Conservation (phyloP, 371 early-diverging fungal species). For the Choanephora cucurbitarum region DNA sequence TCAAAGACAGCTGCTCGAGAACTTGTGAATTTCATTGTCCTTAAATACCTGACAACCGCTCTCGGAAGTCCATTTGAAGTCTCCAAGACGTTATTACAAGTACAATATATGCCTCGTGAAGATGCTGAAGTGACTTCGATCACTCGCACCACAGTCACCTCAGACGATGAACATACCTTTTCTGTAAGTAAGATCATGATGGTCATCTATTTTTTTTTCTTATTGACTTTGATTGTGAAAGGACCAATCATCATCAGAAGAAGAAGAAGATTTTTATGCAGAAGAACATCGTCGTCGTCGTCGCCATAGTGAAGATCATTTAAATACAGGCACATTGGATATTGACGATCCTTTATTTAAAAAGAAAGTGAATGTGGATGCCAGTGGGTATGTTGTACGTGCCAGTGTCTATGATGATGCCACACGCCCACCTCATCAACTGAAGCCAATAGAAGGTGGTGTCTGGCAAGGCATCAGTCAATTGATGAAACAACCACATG, state of each 20-base stretch:
- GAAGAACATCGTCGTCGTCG: slow-evolving; percentile 16
- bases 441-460: slow-evolving; percentile 62
- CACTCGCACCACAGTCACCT: slow-evolving; percentile 5
- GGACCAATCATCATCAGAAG: slow-evolving; percentile 36
- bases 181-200: too few species aligned
- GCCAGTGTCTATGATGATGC: slow-evolving; percentile 60
- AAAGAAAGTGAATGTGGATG: slow-evolving; percentile 44
- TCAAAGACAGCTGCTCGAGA: slow-evolving; percentile 58
- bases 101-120: slow-evolving; percentile 77
- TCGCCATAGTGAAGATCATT: slow-evolving; percentile 15
- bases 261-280: slow-evolving; percentile 38
- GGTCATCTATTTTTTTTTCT: neutral
- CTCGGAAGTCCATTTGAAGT: slow-evolving; percentile 76
- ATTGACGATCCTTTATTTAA: slow-evolving; percentile 44
- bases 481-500: slow-evolving; percentile 61
- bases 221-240: slow-evolving; percentile 9
- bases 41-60: slow-evolving; percentile 69
- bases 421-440: slow-evolving; percentile 63
- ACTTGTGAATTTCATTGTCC: slow-evolving; percentile 63
- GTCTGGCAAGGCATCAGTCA: slow-evolving; percentile 58
- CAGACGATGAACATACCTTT: slow-evolving; percentile 24
- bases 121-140: slow-evolving; percentile 35
- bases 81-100: slow-evolving; percentile 77
- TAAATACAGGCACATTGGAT: slow-evolving; percentile 32
- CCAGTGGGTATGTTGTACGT: slow-evolving; percentile 65